phyloP scores from a whole-genome alignment of 2,329 filamentous ascomycete genomes.

The Metarhizium anisopliae region DNA sequence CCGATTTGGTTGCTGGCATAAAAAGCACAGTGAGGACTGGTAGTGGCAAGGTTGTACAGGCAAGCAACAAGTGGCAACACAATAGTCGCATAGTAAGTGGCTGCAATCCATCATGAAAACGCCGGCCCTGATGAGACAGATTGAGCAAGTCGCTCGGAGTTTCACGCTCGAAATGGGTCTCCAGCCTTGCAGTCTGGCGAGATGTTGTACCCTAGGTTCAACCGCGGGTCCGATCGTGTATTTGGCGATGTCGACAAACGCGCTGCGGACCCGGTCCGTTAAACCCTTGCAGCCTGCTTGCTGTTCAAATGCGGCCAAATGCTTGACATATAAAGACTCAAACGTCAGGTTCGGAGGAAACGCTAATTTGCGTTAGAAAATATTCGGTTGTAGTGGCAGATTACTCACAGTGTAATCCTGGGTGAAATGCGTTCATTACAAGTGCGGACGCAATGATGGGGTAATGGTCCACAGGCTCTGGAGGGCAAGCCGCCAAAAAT shows the following conservation, averaged over 20 bases:
- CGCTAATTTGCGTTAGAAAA: neutral
- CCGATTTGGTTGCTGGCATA: neutral
- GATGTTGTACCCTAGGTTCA: neutral
- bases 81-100: neutral
- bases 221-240: neutral
- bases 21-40: neutral
- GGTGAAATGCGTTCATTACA: no score
- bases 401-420: neutral
- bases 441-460: no score
- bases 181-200: neutral
- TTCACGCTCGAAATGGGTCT: neutral
- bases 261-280: neutral
- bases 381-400: neutral
- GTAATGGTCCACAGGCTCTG: no score
- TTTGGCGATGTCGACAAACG: neutral
- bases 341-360: neutral
- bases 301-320: neutral
- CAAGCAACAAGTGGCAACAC: neutral
- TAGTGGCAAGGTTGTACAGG: neutral
- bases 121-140: neutral
- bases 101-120: neutral
- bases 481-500: no score
- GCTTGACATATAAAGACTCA: neutral
- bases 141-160: neutral
- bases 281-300: neutral